Conservation (phyloP, 1,139 yeast genomes). For the Yamadazyma diospyri region DNA sequence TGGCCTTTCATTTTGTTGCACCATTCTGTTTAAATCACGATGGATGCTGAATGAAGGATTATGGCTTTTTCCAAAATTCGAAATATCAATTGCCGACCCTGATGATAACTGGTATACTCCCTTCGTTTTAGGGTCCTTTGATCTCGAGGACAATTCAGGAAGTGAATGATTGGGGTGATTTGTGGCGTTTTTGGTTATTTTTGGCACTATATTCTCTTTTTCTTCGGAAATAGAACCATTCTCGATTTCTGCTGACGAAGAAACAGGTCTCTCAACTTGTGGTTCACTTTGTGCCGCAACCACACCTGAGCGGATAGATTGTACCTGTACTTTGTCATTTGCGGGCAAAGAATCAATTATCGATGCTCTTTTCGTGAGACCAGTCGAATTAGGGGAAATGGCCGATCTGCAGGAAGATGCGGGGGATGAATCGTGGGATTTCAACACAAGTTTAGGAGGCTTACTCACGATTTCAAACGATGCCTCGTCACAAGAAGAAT, state of each 20-base stretch:
- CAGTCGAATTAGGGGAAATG: slow-evolving; percentile 16
- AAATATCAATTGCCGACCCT: slow-evolving; percentile 41
- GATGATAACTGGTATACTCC: slow-evolving; percentile 12
- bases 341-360: neutral
- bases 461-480: slow-evolving; percentile 11
- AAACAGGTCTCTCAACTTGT: slow-evolving; percentile 24
- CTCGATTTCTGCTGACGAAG: slow-evolving; percentile 29
- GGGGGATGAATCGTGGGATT: slow-evolving; percentile 11
- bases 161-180: slow-evolving; percentile 3
- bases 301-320: slow-evolving; percentile 12
- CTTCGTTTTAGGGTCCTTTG: slow-evolving; percentile 1
- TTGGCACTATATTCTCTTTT: slow-evolving; percentile 10
- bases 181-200: neutral
- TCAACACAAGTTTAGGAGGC: slow-evolving; percentile 12
- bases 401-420: slow-evolving; percentile 18
- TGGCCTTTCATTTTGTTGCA: slow-evolving; percentile 12
- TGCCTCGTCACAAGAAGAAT: slow-evolving; percentile 8
- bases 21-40: slow-evolving; percentile 12
- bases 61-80: slow-evolving; percentile 40
- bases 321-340: slow-evolving; percentile 8
- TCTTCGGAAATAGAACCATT: slow-evolving; percentile 9
- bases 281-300: slow-evolving; percentile 4
- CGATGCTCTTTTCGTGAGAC: neutral
- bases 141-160: slow-evolving; percentile 3
- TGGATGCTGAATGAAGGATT: slow-evolving; percentile 35